These are phyloP conservation scores for Silene latifolia DNA, from an alignment of 148 eudicot genomes.

Conservation along the genomic window DNA sequence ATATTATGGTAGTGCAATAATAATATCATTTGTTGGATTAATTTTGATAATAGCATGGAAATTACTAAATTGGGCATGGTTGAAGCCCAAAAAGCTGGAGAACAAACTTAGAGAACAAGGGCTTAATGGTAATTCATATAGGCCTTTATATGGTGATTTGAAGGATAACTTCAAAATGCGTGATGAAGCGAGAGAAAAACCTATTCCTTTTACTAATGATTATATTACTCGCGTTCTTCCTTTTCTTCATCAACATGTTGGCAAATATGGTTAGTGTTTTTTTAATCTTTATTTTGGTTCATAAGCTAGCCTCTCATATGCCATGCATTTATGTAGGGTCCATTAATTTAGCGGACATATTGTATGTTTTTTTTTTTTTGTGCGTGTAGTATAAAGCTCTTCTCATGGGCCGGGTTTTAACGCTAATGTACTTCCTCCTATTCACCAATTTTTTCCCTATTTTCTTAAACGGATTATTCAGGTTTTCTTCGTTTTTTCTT, in stretches of 20 bases:
- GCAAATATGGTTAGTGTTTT: conserved; percentile 17
- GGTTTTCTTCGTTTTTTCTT: too few species aligned
- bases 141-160: conserved; percentile 23
- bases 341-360: too few species aligned
- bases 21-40: background rate
- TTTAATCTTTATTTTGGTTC: too few species aligned
- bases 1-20: background rate
- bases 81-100: conserved; percentile 26
- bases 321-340: too few species aligned
- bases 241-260: conserved; percentile 13
- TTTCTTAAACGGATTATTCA: too few species aligned
- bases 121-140: conserved; percentile 24
- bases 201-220: conserved; percentile 33
- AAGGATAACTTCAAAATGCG: conserved; percentile 20
- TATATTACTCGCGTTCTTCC: conserved; percentile 22
- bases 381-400: too few species aligned
- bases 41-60: conserved; percentile 12
- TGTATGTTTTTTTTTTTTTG: too few species aligned
- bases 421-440: too few species aligned
- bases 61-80: conserved; percentile 27
- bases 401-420: too few species aligned
- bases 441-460: too few species aligned
- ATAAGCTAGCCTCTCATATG: too few species aligned
- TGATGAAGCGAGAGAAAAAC: conserved; percentile 10
- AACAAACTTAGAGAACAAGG: conserved; percentile 27